phyloP scores from a whole-genome alignment of 306 rosid species.

The Geum urbanum region DNA sequence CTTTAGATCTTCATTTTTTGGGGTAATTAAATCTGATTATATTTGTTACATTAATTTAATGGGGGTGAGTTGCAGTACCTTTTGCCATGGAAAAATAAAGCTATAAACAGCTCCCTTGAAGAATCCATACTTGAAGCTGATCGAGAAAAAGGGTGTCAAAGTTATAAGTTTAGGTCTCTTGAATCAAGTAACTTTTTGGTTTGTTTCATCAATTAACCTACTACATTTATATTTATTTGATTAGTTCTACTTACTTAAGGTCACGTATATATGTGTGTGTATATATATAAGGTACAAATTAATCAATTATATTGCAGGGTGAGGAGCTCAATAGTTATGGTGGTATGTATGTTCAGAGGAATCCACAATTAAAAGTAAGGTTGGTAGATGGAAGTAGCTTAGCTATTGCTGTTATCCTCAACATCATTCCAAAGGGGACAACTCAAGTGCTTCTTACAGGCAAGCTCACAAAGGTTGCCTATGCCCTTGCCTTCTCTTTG shows the following conservation, averaged over 20 bases:
- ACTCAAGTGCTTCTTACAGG: constrained; percentile 61
- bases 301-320: constrained; percentile 28
- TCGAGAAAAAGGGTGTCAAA: constrained; percentile 30
- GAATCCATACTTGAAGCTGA: constrained; percentile 36
- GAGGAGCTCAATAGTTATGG: constrained; percentile 62
- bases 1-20: no score
- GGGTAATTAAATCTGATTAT: not conserved
- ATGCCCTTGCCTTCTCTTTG: constrained; percentile 46
- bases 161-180: constrained; percentile 39
- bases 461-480: constrained; percentile 63
- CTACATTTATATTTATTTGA: not conserved
- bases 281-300: no score
- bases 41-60: not conserved
- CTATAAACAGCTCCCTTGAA: constrained; percentile 33
- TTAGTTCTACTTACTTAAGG: not conserved
- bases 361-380: constrained; percentile 53
- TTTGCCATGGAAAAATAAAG: constrained; percentile 26
- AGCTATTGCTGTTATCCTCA: constrained; percentile 49
- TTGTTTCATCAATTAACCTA: not conserved
- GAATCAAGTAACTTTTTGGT: constrained; percentile 29
- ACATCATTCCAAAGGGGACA: constrained; percentile 55
- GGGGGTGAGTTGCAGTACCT: constrained; percentile 18
- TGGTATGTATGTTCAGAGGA: constrained; percentile 37
- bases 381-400: constrained; percentile 76
- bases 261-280: not conserved